Conservation (phyloP, 768 basidiomycete genomes). For the Tricholoma sp. region DNA sequence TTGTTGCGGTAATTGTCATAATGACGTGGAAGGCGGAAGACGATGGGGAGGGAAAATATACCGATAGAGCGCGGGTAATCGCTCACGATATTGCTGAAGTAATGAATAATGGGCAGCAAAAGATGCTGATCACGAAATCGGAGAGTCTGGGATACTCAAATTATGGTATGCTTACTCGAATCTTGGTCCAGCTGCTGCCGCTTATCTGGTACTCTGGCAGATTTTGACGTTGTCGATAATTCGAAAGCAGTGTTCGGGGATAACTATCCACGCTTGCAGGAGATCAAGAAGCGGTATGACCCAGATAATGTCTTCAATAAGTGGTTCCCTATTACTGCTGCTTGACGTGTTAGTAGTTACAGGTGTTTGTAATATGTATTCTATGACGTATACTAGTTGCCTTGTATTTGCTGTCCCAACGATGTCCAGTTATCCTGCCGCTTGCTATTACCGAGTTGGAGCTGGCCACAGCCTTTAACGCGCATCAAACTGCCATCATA, state of each 20-base stretch:
- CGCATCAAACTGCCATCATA: no score
- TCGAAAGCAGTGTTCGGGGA: constrained; percentile 26
- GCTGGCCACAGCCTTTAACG: no score
- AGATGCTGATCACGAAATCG: constrained; percentile 17
- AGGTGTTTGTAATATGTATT: no score
- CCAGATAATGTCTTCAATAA: constrained; percentile 29
- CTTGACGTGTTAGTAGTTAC: no score
- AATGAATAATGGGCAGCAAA: constrained; percentile 19
- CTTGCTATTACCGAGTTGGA: no score
- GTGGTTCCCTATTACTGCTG: constrained; percentile 30
- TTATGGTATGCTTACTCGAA: constrained; percentile 30
- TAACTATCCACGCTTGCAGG: constrained; percentile 33
- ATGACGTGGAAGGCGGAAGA: constrained; percentile 28
- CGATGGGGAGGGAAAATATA: constrained; percentile 22
- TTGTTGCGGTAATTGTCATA: constrained; percentile 29
- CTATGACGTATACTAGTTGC: no score
- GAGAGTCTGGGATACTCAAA: constrained; percentile 40
- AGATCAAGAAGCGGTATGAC: constrained; percentile 23
- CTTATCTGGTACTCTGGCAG: neutral
- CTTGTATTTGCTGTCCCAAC: no score
- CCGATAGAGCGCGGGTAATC: neutral
- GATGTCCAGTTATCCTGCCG: no score
- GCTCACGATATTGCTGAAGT: neutral
- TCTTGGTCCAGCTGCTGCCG: neutral
- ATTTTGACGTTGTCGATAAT: constrained; percentile 10